Evolutionary conservation across 257 asterid species (phyloP).

Genomic region (Nicotiana sylvestris): DNA sequence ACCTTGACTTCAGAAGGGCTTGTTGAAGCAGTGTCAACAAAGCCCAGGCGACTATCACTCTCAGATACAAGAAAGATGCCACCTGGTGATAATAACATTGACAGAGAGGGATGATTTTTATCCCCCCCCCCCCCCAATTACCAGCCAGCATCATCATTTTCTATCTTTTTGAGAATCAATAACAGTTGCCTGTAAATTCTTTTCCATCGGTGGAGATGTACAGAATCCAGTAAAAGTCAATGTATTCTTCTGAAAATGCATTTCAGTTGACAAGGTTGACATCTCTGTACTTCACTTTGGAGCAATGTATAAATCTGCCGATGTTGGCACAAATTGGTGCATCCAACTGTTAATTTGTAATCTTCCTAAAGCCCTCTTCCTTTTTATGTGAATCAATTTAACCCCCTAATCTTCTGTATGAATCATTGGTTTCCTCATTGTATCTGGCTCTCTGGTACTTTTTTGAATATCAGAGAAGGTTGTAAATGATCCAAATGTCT

Average conservation of each 20-base stretch:
- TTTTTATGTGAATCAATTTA: slow-evolving; percentile 30
- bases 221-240: slow-evolving; percentile 46
- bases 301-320: slow-evolving; percentile 63
- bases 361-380: slow-evolving; percentile 27
- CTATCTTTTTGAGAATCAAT: slow-evolving; percentile 42
- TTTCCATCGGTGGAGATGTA: slow-evolving; percentile 67
- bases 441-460: slow-evolving; percentile 18
- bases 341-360: slow-evolving; percentile 41
- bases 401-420: slow-evolving; percentile 16
- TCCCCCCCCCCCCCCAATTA: slow-evolving; percentile 18
- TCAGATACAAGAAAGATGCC: slow-evolving; percentile 70
- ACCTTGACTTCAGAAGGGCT: slow-evolving; percentile 64
- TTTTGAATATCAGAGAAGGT: slow-evolving; percentile 13
- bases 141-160: slow-evolving; percentile 28
- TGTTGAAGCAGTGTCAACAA: slow-evolving; percentile 55
- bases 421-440: background rate
- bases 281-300: slow-evolving; percentile 43
- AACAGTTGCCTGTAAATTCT: slow-evolving; percentile 65
- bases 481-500: slow-evolving; percentile 3
- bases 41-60: slow-evolving; percentile 57
- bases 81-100: slow-evolving; percentile 69
- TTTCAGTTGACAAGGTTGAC: slow-evolving; percentile 54
- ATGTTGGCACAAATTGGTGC: slow-evolving; percentile 51
- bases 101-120: slow-evolving; percentile 59
- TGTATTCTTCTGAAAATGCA: slow-evolving; percentile 49